Base-by-base conservation (phyloP, 2,329 filamentous ascomycete species). In the Microcyclosporella mali region DNA sequence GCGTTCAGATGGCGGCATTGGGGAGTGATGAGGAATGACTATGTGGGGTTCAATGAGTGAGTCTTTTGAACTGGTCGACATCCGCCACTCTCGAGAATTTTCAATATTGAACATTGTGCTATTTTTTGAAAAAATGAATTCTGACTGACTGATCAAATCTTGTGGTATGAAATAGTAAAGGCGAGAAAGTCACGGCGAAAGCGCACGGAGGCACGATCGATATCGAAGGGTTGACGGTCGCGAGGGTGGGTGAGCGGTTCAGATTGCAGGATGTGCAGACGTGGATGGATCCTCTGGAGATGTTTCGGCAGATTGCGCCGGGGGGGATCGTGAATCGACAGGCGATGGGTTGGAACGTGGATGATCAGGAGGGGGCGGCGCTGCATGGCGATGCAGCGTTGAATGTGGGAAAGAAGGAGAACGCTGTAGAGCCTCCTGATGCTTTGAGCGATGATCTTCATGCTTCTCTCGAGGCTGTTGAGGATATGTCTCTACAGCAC, bases 1-100 rank as follows among this genome's bases (percentile, higher is more conserved):
- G 69, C 71, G 2, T 82, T 84, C 60, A 71, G 75, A 52, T 84
- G 81, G 81, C 68, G 81, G 4, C 81, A 84, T 59, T 84, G 81
- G 81, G 81, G 80, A 0, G 62, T 66, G 3, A 83, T 84, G 75
- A 77, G 76, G 66, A 76, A 74, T 47, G 80, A 84, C 56, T 84
- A 84, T 58, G 73, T 78, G 1, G 79, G 78, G 1, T 70, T 76
- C 41, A 81, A 84, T 50, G 70, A 78, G 79, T 82, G 60, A 52
- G 74, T 70, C 3, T 19, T 28, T 6, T n/a, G n/a, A n/a, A n/a
- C n/a, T n/a, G n/a, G n/a, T n/a, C n/a, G n/a, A n/a, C n/a, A n/a
- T n/a, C n/a, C n/a, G n/a, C n/a, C n/a, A n/a, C n/a, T n/a, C n/a
- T n/a, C n/a, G n/a, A n/a, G n/a, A n/a, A n/a, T n/a, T n/a, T n/a